These are phyloP conservation scores for Escallonia herrerae DNA, from an alignment of 129 eudicot species.

Conservation along the genomic window DNA sequence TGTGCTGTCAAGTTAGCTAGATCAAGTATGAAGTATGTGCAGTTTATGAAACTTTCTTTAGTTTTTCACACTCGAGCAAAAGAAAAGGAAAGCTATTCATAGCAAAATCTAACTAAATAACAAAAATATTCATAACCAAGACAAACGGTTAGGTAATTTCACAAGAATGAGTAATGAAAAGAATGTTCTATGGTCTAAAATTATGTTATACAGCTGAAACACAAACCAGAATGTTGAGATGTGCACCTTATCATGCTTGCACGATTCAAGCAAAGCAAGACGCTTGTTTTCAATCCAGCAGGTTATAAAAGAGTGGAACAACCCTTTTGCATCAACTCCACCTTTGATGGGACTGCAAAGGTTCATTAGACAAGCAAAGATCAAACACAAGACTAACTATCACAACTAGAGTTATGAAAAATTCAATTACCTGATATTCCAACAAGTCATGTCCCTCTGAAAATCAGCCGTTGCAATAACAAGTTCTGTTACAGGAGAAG, in stretches of 20 bases:
- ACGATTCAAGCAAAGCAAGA: slow-evolving; percentile 58
- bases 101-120: too few relatives aligned
- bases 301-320: slow-evolving; percentile 53
- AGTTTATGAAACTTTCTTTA: background rate
- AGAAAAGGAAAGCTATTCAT: background rate
- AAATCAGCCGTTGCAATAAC: slow-evolving; percentile 60
- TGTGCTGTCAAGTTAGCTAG: too few relatives aligned
- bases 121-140: background rate
- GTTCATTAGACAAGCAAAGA: background rate
- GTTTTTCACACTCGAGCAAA: background rate
- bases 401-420: background rate
- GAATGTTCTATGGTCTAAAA: too few relatives aligned
- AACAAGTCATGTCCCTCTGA: slow-evolving; percentile 57
- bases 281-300: slow-evolving; percentile 54
- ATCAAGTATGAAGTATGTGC: too few relatives aligned
- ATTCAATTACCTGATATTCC: slow-evolving; percentile 61
- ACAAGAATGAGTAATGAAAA: background rate
- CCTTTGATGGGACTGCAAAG: slow-evolving; percentile 55
- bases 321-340: slow-evolving; percentile 69
- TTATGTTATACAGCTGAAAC: background rate
- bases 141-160: background rate
- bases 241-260: slow-evolving; percentile 64
- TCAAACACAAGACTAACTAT: background rate
- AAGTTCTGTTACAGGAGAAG: slow-evolving; percentile 60
- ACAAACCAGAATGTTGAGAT: background rate